Evolutionary conservation across 257 asterid species (phyloP), one percentile per base, ranked within the genome.

Genomic region (Catharanthus roseus): DNA sequence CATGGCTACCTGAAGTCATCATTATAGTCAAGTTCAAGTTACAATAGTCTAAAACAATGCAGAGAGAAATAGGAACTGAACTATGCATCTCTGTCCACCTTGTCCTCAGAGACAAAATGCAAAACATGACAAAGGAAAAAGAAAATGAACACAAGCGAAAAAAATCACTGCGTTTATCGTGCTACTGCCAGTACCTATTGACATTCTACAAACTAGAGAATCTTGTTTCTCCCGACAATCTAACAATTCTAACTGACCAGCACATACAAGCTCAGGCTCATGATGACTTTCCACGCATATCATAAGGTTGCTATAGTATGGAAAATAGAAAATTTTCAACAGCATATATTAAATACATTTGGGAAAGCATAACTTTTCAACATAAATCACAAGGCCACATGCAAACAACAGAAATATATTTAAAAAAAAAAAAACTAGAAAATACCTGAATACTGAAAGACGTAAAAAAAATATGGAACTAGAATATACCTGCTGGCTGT

Each of bases 401-500:
- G 49, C 21, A 63, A 28, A 29, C 12, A 21, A 33, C 5, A 56
- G 53, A 69, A n/a, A 11, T 21, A 60, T 60, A 6, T n/a, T n/a
- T n/a, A n/a, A n/a, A n/a, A 56, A 44, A 45, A 3, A 6, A 16
- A 38, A 38, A 38, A 7, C 41, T 38, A 38, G 41, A 38, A 9
- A 4, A 12, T 42, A 42, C 9, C 47, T 42, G 11, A 42, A 12
- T 1, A 47, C 19, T 47, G 19, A 47, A 47, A 47, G 53, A 47
- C 16, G 53, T 39, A 38, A 11, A 54, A 15, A 31, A 23, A 61
- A 16, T 16, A 33, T 42, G 62, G 34, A 66, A 61, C n/a, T 41
- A 60, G 38, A 57, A 36, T 39, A 67, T 72, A 95, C 99, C 99
- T 89, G 99, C 84, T 95, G 97, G 75, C 86, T 83, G 72, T 95